Conservation (phyloP, 768 basidiomycete genomes). For the Russula ochroleuca region DNA sequence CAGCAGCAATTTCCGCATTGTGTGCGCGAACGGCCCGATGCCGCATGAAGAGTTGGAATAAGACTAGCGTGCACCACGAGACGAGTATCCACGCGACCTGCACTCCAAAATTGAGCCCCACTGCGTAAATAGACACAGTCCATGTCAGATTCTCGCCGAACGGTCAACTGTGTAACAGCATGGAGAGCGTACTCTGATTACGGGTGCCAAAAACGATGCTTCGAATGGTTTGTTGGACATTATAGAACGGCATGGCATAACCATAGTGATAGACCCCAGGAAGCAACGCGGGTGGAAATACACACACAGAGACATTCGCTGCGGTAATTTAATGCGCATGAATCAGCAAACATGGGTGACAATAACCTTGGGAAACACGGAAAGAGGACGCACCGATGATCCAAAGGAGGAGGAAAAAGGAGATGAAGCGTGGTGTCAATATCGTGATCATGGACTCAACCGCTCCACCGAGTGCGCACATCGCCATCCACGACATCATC, state of each 20-base stretch:
- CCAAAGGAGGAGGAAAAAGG: conserved; percentile 61
- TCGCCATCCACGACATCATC: conserved; percentile 59
- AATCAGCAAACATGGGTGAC: not conserved
- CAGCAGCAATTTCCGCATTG: not conserved
- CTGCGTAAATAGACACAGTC: conserved; percentile 32
- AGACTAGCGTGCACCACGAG: conserved; percentile 49
- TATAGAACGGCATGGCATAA: conserved; percentile 68
- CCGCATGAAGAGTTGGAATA: conserved; percentile 46
- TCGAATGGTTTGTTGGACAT: conserved; percentile 56
- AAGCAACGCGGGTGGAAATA: conserved; percentile 55
- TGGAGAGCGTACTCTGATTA: conserved; percentile 46
- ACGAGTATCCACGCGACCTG: conserved; percentile 53
- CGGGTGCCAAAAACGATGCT: conserved; percentile 63
- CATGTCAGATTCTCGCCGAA: not conserved
- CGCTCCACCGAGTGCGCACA: conserved; percentile 57
- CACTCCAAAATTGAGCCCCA: conserved; percentile 60
- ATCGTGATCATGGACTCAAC: conserved; percentile 56
- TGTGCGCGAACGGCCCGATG: conserved; percentile 11
- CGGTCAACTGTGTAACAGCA: not conserved
- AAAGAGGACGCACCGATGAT: conserved; percentile 48
- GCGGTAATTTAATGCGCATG: not conserved
- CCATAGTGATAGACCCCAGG: conserved; percentile 62
- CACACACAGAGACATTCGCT: conserved; percentile 57
- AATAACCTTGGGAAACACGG: not conserved
- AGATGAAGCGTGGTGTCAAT: conserved; percentile 48